Base-by-base conservation (phyloP, 2,329 filamentous ascomycete genomes). In the Phialophora chinensis region DNA sequence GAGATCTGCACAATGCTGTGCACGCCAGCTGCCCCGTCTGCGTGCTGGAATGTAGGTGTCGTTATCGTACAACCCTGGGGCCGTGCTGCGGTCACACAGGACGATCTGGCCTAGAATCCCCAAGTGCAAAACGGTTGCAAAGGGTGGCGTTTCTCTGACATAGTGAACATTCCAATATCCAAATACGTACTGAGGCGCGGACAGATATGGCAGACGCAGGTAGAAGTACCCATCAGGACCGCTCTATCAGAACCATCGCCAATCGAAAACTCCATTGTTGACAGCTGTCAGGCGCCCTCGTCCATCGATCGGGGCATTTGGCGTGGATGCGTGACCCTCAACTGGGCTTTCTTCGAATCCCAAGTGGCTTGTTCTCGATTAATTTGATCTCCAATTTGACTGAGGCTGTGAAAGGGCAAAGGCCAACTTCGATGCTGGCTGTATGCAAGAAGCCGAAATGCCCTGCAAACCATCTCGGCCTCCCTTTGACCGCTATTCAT, bases 341-440 rank as follows among this genome's bases (percentile, higher is more conserved):
- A 27, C 23, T 53, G 11, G 47, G 29, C 47, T 20, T 47, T 27
- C 31, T 61, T 61, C 20, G 59, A 42, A 42, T 49, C 49, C 25
- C 49, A n/a, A 33, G 44, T 61, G 59, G 52, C 47, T 61, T 61
- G 59, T 52, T 53, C 59, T 60, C 57, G 42, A 60, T 23, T 42
- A 8, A 42, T 50, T 47, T 50, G 42, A 42, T 60, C 57, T 14
- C 20, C 38, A 50, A 49, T 42, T 4, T 29, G 47, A 52, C 47
- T 31, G 59, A 53, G 29, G 59, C 49, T 61, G 47, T 53, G 59
- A n/a, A 42, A 61, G 59, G 31, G 31, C 59, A 42, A 38, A 52
- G 59, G 12, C 47, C 44, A 53, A 53, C 31, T 31, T 42, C 31
- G 59, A 53, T 42, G 29, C 12, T 35, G 29, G n/a, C 17, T 14